Conservation (phyloP, 1,284 basidiomycete species). For the Pyrrhoderma noxium region DNA sequence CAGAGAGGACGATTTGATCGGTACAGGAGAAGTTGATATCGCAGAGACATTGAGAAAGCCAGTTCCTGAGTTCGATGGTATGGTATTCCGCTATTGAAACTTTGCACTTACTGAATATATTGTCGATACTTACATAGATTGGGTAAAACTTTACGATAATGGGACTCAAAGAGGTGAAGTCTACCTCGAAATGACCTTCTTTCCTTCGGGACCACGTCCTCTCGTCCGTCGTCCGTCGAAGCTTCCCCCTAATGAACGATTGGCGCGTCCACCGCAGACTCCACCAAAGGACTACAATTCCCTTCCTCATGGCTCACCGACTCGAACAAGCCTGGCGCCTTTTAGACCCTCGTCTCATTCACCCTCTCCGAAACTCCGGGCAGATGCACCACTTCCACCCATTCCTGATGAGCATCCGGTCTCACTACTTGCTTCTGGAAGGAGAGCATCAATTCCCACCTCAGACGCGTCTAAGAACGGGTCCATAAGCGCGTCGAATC, state of each 20-base stretch:
- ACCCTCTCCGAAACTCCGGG: slow-evolving; percentile 5
- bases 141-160: slow-evolving; percentile 48
- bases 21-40: slow-evolving; percentile 56
- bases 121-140: slow-evolving; percentile 38
- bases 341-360: slow-evolving; percentile 1
- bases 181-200: slow-evolving; percentile 78
- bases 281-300: slow-evolving; percentile 5
- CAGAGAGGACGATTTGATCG: slow-evolving; percentile 52
- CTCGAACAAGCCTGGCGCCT: background rate
- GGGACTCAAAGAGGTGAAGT: slow-evolving; percentile 56
- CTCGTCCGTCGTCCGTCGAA: slow-evolving; percentile 40
- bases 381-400: slow-evolving; percentile 7
- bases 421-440: background rate
- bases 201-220: slow-evolving; percentile 44
- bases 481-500: background rate
- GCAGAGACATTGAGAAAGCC: slow-evolving; percentile 45
- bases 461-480: background rate
- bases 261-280: slow-evolving; percentile 21
- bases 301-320: background rate
- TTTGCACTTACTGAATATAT: slow-evolving; percentile 6
- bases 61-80: slow-evolving; percentile 73
- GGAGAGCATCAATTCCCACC: background rate
- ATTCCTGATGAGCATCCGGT: slow-evolving; percentile 8
- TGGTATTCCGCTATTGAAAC: slow-evolving; percentile 20
- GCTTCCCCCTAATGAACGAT: slow-evolving; percentile 36